Evolutionary conservation across 768 basidiomycete species (phyloP).

Genomic region (Suillus brevipes): DNA sequence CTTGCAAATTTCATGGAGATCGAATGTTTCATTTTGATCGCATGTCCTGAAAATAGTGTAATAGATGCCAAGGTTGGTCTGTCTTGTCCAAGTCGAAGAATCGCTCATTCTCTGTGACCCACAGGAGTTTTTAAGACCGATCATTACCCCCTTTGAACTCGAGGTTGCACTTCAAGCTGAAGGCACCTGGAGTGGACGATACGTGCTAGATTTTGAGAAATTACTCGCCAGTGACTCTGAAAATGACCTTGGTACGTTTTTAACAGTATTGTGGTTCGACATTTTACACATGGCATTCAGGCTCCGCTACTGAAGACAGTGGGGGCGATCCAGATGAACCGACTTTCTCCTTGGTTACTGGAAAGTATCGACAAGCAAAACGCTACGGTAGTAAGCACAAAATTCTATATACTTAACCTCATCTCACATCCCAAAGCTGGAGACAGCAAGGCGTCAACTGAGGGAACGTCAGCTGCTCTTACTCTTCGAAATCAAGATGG

Average conservation of each 20-base stretch:
- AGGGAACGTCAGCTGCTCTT: constrained; percentile 42
- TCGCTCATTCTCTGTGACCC: neutral
- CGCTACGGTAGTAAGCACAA: constrained; percentile 50
- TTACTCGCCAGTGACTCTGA: constrained; percentile 43
- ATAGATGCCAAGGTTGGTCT: constrained; percentile 63
- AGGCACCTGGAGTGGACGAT: constrained; percentile 72
- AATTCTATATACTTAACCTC: neutral
- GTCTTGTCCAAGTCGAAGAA: neutral
- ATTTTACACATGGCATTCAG: constrained; percentile 9
- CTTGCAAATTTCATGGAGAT: constrained; percentile 95
- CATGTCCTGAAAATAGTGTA: constrained; percentile 91
- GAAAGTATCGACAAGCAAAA: constrained; percentile 79
- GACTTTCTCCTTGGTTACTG: constrained; percentile 83
- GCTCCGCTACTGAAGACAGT: constrained; percentile 16
- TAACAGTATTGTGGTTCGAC: neutral
- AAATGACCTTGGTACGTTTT: constrained; percentile 11
- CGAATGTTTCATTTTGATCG: constrained; percentile 93
- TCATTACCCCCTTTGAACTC: constrained; percentile 92
- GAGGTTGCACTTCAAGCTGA: constrained; percentile 73
- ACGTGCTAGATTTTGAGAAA: constrained; percentile 75
- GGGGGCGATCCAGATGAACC: constrained; percentile 61
- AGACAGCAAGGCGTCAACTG: constrained; percentile 17
- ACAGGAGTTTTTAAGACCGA: constrained; percentile 90
- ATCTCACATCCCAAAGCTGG: constrained; percentile 10
- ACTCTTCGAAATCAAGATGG: constrained; percentile 65